Evolutionary conservation across 1,284 basidiomycete species (phyloP), one percentile per base, ranked within the genome.

Genomic region (Cryptococcus amylolentus): DNA sequence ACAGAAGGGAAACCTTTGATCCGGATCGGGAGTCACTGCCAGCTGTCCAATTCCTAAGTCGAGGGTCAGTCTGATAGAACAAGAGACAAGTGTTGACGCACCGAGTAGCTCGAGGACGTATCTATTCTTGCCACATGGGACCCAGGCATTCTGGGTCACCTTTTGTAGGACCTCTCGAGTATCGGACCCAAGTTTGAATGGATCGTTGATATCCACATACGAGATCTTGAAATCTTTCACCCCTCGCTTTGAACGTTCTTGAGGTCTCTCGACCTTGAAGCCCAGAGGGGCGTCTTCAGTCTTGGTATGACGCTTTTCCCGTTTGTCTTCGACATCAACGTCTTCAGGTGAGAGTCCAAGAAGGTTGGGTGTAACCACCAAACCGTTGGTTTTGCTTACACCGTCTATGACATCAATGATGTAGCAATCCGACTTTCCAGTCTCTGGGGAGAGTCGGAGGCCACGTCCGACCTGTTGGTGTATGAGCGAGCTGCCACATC

Each of bases 361-460:
- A 8, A 98, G 77, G 2, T 89, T 91, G 0, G 94, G 95, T 1
- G 84, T 83, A 16, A 88, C 90, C 16, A 91, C 78, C 28, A 96
- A 80, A 5, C 90, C 91, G 20, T 82, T 70, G 4, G 88, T 81
- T n/a, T 86, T 83, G 28, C 79, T 79, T 27, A 84, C 80, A 52
- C 84, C 89, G 63, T 94, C 93, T 6, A 95, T 91, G 59, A 97
- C 87, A 72, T 98, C 94, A 58, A 98, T 87, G 49, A 98, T 85
- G 23, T 85, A 84, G 72, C 95, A 98, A 70, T 97, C 86, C 39
- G 74, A 67, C 76, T 98, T 98, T 46, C 85, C 88, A 0, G 89
- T 93, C 5, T 75, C 75, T 2, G 90, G 88, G 0, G 89, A 92
- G 27, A 89, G 81, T 55, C 95, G 82, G 82, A 98, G 87, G 8